These are phyloP conservation scores for Orbilia oligospora DNA, from an alignment of 2,329 filamentous ascomycete genomes.

Conservation along the genomic window DNA sequence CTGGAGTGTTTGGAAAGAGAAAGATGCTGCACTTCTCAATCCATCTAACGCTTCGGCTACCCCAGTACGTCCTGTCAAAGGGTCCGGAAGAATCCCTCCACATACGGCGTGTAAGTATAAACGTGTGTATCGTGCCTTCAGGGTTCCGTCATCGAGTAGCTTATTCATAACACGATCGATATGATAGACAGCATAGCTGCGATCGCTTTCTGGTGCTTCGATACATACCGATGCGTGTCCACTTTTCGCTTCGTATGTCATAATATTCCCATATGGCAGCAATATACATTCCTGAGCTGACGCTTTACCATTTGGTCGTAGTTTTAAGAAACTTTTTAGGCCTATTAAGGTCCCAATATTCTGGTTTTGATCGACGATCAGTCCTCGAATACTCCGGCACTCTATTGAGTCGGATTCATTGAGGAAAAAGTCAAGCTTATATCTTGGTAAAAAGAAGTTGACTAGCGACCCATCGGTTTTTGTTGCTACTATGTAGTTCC, in stretches of 20 bases:
- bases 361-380: conserved; percentile 70
- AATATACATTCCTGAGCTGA: conserved; percentile 55
- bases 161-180: conserved; percentile 71
- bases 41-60: conserved; percentile 72
- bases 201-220: background rate
- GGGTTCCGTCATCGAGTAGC: conserved; percentile 70
- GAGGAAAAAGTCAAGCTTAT: conserved; percentile 70
- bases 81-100: conserved; percentile 71
- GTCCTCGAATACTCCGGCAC: conserved; percentile 71
- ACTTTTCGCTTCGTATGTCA: background rate
- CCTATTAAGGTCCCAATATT: conserved; percentile 70
- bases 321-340: conserved; percentile 70
- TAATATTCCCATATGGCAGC: conserved; percentile 16
- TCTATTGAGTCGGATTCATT: conserved; percentile 64
- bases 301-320: conserved; percentile 65
- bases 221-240: conserved; percentile 1
- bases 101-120: conserved; percentile 73
- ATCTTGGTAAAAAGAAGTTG: conserved; percentile 69
- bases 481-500: conserved; percentile 6
- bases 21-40: conserved; percentile 69
- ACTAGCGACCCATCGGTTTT: background rate
- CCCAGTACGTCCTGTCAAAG: conserved; percentile 70
- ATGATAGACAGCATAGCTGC: conserved; percentile 68
- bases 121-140: conserved; percentile 71
- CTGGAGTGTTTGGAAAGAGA: conserved; percentile 69